phyloP scores from a whole-genome alignment of 208 protist genomes.

The Angomonas deanei region DNA sequence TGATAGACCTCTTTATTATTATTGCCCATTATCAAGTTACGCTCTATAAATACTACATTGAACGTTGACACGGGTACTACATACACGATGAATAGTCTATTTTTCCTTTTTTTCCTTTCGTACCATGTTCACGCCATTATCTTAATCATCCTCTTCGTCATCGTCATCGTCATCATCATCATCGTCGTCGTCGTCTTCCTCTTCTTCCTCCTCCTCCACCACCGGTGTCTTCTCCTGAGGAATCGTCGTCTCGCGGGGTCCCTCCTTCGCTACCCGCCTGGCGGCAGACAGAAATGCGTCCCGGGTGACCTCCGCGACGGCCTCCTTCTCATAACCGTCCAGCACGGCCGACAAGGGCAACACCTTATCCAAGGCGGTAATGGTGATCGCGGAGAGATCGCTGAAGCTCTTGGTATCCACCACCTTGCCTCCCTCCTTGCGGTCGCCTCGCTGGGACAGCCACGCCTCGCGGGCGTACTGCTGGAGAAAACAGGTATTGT shows the following conservation, averaged over 20 bases:
- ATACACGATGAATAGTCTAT: neutral
- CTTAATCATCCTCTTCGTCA: constrained; percentile 9
- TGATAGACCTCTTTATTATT: no score
- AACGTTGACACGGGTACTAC: neutral
- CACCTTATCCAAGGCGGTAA: constrained; percentile 12
- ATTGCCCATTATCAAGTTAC: no score
- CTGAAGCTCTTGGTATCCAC: constrained; percentile 14
- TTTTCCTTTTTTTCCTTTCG: neutral
- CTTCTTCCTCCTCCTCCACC: neutral
- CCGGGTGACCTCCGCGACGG: constrained; percentile 30
- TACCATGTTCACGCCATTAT: no score
- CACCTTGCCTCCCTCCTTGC: constrained; percentile 7
- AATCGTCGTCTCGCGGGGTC: neutral
- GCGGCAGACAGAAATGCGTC: constrained; percentile 37
- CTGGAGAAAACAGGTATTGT: constrained; percentile 47
- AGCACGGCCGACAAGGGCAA: constrained; percentile 26
- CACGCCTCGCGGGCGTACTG: constrained; percentile 34
- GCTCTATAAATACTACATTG: no score
- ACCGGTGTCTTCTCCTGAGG: neutral
- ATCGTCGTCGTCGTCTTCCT: neutral
- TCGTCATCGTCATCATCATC: neutral
- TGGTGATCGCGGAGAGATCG: constrained; percentile 16
- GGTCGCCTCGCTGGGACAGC: constrained; percentile 21
- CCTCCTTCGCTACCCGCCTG: constrained; percentile 16
- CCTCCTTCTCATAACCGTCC: constrained; percentile 26